Evolutionary conservation across 352 stramenopile genomes (phyloP).

Genomic region (Phytopythium delawarense): DNA sequence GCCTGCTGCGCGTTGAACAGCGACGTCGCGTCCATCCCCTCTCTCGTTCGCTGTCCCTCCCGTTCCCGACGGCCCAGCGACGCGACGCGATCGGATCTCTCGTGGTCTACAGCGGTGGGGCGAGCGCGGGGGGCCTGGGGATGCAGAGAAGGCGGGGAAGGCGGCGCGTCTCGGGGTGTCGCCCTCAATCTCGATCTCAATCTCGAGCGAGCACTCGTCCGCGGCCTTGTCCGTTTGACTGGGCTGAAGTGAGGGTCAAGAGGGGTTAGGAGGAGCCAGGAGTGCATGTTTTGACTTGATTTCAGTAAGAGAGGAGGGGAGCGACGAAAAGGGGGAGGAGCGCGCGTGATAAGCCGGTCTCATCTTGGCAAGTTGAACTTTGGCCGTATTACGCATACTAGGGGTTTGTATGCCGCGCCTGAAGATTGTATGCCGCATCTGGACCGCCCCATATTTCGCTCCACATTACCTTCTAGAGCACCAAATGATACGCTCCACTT

Average conservation of each 20-base stretch:
- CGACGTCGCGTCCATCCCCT: slow-evolving; percentile 14
- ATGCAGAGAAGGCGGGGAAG: neutral
- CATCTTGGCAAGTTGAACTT: slow-evolving; percentile 33
- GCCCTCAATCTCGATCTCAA: neutral
- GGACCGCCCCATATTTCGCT: neutral
- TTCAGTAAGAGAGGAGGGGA: slow-evolving; percentile 4
- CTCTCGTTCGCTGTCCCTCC: neutral
- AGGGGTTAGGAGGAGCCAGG: neutral
- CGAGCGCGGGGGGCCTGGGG: too few relatives aligned
- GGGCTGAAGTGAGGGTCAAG: neutral
- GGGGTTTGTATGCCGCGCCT: slow-evolving; percentile 3
- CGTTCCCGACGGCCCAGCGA: neutral
- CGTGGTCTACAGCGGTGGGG: too few relatives aligned
- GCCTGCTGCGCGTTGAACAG: slow-evolving; percentile 4
- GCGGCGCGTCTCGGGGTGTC: neutral
- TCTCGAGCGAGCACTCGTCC: neutral
- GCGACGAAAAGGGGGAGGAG: slow-evolving; percentile 1
- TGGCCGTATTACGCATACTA: slow-evolving; percentile 8
- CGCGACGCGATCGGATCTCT: neutral
- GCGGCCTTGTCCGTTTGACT: slow-evolving; percentile 2
- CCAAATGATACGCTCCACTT: neutral
- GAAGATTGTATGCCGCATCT: slow-evolving; percentile 4
- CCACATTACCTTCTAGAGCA: neutral
- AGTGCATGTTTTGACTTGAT: slow-evolving; percentile 3
- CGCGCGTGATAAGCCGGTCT: slow-evolving; percentile 24